phyloP scores from a whole-genome alignment of 2,329 filamentous ascomycete genomes.

The Rachicladosporium sp. region DNA sequence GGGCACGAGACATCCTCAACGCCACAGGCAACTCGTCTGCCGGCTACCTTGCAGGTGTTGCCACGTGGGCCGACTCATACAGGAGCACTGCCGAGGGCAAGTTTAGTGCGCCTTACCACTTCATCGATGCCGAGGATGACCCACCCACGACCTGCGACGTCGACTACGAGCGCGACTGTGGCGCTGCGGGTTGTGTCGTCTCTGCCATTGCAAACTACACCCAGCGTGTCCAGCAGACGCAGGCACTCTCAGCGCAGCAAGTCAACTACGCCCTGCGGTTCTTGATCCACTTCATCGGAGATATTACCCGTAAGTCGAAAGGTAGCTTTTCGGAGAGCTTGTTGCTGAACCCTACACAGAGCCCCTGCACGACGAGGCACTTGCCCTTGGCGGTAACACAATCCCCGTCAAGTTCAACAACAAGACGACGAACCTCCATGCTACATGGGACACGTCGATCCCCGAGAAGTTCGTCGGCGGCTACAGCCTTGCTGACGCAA shows the following conservation, averaged over 20 bases:
- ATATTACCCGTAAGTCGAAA: constrained; percentile 40
- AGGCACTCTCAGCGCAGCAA: constrained; percentile 19
- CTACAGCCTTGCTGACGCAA: constrained; percentile 26
- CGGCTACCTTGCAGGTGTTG: constrained; percentile 38
- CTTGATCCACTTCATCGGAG: constrained; percentile 49
- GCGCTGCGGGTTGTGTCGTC: constrained; percentile 37
- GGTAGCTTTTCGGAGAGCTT: too few relatives aligned
- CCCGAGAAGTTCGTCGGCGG: constrained; percentile 30
- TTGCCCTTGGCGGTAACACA: constrained; percentile 32
- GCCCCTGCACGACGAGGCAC: constrained; percentile 48
- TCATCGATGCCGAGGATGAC: constrained; percentile 37
- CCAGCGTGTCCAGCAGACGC: constrained; percentile 23
- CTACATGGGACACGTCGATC: constrained; percentile 34
- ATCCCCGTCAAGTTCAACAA: constrained; percentile 33
- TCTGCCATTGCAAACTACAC: constrained; percentile 43
- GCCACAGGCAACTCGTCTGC: constrained; percentile 25
- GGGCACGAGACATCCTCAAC: constrained; percentile 32
- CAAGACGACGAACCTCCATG: constrained; percentile 30
- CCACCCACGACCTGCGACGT: constrained; percentile 38
- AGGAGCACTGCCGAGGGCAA: constrained; percentile 35
- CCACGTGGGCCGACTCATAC: constrained; percentile 43
- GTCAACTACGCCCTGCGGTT: constrained; percentile 36
- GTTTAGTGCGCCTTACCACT: constrained; percentile 38
- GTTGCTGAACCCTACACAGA: neutral
- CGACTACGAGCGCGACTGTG: constrained; percentile 40